Percentiles rank a stretch among this genome's conserved stretches.
Conservation (phyloP, 805 yeast genomes). For the Candida qinlingensis region DNA sequence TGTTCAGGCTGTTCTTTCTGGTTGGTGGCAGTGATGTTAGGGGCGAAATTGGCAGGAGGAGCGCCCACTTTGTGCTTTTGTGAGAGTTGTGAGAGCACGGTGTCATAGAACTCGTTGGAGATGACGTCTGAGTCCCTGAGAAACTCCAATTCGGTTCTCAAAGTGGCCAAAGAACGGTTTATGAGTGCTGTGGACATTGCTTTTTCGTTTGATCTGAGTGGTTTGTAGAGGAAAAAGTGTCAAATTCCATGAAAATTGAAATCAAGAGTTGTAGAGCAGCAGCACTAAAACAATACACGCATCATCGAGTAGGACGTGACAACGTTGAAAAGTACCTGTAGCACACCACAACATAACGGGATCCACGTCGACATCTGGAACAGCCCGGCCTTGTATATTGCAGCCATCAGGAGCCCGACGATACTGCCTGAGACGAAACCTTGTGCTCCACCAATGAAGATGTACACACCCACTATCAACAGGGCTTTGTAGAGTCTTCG, state of each 20-base stretch:
- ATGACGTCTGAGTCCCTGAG: slow-evolving; percentile 71
- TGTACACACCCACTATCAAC: slow-evolving; percentile 39
- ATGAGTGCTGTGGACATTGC: slow-evolving; percentile 49
- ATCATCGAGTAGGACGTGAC: slow-evolving; percentile 61
- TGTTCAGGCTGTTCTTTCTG: background rate
- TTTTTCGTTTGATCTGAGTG: background rate
- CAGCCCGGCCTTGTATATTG: slow-evolving; percentile 73
- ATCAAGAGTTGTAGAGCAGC: slow-evolving; percentile 11
- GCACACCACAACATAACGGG: slow-evolving; percentile 76
- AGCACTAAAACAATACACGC: slow-evolving; percentile 35
- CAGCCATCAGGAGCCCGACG: slow-evolving; percentile 62
- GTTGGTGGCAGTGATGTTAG: background rate
- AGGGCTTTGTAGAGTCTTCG: slow-evolving; percentile 34
- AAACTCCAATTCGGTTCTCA: slow-evolving; percentile 78
- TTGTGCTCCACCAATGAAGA: slow-evolving; percentile 51
- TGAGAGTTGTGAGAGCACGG: slow-evolving; percentile 51
- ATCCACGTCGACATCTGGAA: slow-evolving; percentile 94
- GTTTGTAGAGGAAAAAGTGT: background rate
- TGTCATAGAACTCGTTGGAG: slow-evolving; percentile 46
- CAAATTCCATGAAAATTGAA: background rate
- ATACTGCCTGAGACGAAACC: slow-evolving; percentile 72
- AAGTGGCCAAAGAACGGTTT: slow-evolving; percentile 72
- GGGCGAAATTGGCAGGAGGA: slow-evolving; percentile 38
- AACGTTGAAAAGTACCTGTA: slow-evolving; percentile 62
- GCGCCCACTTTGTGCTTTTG: slow-evolving; percentile 46